Evolutionary conservation across 352 stramenopile genomes (phyloP).

Genomic region (Globisporangium paddicum): DNA sequence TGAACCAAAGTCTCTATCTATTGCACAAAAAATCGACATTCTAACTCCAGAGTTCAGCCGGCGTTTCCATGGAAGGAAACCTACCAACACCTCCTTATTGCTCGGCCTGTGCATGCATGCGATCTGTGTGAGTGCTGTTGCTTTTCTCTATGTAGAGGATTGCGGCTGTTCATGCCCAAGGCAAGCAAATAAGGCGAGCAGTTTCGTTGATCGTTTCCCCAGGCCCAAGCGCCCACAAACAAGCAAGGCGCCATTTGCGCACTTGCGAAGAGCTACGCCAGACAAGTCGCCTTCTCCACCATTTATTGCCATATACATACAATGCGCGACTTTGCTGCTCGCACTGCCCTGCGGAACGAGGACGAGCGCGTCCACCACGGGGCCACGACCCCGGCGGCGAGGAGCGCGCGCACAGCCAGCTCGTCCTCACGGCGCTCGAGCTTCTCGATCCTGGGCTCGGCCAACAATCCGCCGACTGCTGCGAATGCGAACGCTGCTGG

Average conservation of each 20-base stretch:
- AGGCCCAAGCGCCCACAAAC: no score
- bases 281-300: background rate
- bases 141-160: no score
- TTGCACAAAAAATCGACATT: no score
- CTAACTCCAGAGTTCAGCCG: no score
- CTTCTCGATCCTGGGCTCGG: background rate
- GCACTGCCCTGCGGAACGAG: background rate
- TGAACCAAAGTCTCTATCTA: no score
- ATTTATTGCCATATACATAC: background rate
- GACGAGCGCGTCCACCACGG: constrained; percentile 2
- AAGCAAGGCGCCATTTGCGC: background rate
- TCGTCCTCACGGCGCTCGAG: background rate
- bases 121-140: no score
- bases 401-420: background rate
- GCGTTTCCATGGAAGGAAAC: no score
- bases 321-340: constrained; percentile 5
- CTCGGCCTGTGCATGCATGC: no score
- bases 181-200: no score
- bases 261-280: background rate
- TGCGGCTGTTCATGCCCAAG: no score
- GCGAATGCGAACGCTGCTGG: background rate
- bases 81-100: no score
- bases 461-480: background rate
- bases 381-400: background rate
- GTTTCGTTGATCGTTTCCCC: no score